Percentiles rank a stretch among this genome's conserved stretches.
Evolutionary conservation across 192 early-diverging fungal species (phyloP).

Genomic region (Kappamyces sp.): DNA sequence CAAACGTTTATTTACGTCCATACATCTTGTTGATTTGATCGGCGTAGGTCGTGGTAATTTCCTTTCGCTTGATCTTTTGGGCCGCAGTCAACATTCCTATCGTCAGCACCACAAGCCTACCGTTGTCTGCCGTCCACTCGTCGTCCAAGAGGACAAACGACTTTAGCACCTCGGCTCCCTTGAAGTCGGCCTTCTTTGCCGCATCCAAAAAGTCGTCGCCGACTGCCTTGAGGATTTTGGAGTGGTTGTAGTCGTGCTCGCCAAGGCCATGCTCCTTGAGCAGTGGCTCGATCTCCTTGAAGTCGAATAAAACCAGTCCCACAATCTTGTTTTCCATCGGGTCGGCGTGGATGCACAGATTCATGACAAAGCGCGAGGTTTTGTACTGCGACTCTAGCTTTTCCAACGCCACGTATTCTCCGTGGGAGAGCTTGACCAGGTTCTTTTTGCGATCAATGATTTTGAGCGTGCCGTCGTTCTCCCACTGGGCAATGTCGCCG

Average conservation of each 20-base stretch:
- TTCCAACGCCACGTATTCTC: slow-evolving; percentile 89
- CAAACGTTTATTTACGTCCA: slow-evolving; percentile 11
- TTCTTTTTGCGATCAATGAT: slow-evolving; percentile 94
- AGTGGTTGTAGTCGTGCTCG: slow-evolving; percentile 25
- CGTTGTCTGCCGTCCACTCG: slow-evolving; percentile 89
- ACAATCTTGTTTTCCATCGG: slow-evolving; percentile 64
- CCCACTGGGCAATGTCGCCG: slow-evolving; percentile 89
- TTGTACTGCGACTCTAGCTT: slow-evolving; percentile 90
- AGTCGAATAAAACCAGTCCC: slow-evolving; percentile 66
- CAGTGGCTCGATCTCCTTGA: slow-evolving; percentile 39
- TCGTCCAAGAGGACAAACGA: slow-evolving; percentile 62
- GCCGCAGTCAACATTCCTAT: slow-evolving; percentile 64
- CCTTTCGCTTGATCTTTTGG: slow-evolving; percentile 82
- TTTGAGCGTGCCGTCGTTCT: slow-evolving; percentile 64
- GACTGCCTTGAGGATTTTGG: slow-evolving; percentile 31
- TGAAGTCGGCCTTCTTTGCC: slow-evolving; percentile 63
- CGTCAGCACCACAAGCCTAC: slow-evolving; percentile 31
- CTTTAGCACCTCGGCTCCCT: slow-evolving; percentile 66
- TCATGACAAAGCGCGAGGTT: slow-evolving; percentile 61
- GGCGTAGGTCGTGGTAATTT: slow-evolving; percentile 63
- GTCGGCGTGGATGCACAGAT: slow-evolving; percentile 61
- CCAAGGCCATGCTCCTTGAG: slow-evolving; percentile 32
- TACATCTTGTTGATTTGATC: slow-evolving; percentile 54
- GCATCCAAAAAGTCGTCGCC: slow-evolving; percentile 50
- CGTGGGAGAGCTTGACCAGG: slow-evolving; percentile 85